phyloP scores from a whole-genome alignment of 2,329 filamentous ascomycete genomes.

The Aspergillus quadricinctus region DNA sequence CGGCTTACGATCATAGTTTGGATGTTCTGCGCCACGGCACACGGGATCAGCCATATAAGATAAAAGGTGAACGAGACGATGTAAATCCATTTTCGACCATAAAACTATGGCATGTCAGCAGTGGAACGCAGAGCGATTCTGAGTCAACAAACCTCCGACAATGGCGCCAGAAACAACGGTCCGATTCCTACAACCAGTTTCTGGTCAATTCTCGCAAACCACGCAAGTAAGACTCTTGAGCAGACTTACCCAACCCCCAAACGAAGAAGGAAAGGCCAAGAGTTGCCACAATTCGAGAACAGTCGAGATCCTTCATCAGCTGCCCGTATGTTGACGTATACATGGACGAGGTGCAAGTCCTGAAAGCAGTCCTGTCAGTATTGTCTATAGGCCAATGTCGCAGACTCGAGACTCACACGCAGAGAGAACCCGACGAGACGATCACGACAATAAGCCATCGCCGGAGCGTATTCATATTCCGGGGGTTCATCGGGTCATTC shows the following conservation, averaged over 20 bases:
- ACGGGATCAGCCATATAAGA: slow-evolving; percentile 74
- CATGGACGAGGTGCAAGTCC: slow-evolving; percentile 80
- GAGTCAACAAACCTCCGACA: slow-evolving; percentile 50
- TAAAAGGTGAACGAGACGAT: slow-evolving; percentile 69
- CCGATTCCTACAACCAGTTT: slow-evolving; percentile 45
- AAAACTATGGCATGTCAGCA: slow-evolving; percentile 53
- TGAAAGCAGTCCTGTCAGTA: slow-evolving; percentile 29
- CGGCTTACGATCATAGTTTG: slow-evolving; percentile 71
- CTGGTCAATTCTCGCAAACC: slow-evolving; percentile 7
- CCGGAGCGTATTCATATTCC: slow-evolving; percentile 59
- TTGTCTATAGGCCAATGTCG: background rate
- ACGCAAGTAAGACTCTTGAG: background rate
- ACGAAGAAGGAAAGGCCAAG: slow-evolving; percentile 81
- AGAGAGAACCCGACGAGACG: slow-evolving; percentile 68
- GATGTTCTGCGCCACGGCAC: slow-evolving; percentile 77
- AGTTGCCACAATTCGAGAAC: slow-evolving; percentile 68
- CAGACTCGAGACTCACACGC: slow-evolving; percentile 63
- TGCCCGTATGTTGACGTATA: slow-evolving; percentile 80
- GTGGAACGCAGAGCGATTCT: background rate
- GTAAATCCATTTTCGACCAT: slow-evolving; percentile 77
- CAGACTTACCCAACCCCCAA: slow-evolving; percentile 60
- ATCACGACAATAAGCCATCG: slow-evolving; percentile 80
- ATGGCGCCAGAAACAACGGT: slow-evolving; percentile 59
- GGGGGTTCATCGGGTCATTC: slow-evolving; percentile 68
- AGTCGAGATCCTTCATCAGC: slow-evolving; percentile 69